These are phyloP conservation scores for Elongisporangium anandrum DNA, from an alignment of 352 stramenopile genomes.

Conservation along the genomic window DNA sequence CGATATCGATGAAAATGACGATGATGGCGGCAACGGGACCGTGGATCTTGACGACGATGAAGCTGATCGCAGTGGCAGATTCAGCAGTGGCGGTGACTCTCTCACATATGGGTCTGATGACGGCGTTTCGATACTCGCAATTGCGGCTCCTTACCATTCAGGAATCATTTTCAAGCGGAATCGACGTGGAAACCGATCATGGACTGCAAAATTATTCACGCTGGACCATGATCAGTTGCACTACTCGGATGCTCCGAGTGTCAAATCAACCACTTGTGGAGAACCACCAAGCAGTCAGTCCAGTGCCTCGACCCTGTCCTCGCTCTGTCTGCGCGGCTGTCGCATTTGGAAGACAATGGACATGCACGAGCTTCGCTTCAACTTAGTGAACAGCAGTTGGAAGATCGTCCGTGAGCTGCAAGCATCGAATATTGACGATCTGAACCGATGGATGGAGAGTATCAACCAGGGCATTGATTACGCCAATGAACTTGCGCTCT, in stretches of 20 bases:
- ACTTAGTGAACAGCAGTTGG: slow-evolving; percentile 70
- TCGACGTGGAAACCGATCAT: slow-evolving; percentile 61
- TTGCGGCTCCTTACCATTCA: slow-evolving; percentile 39
- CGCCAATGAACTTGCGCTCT: slow-evolving; percentile 37
- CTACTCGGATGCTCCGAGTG: slow-evolving; percentile 43
- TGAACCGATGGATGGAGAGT: slow-evolving; percentile 67
- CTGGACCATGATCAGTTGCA: slow-evolving; percentile 68
- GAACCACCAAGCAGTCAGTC: not conserved
- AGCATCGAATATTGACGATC: slow-evolving; percentile 45
- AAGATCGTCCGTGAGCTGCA: slow-evolving; percentile 84
- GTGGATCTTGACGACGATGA: slow-evolving; percentile 20
- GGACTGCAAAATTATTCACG: slow-evolving; percentile 69
- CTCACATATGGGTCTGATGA: not conserved
- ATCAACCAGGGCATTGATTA: slow-evolving; percentile 79
- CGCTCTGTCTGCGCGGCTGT: slow-evolving; percentile 58
- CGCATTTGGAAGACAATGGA: slow-evolving; percentile 87
- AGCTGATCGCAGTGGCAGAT: slow-evolving; percentile 20
- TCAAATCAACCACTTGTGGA: not conserved
- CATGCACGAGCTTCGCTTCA: slow-evolving; percentile 77
- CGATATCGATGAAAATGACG: slow-evolving; percentile 24
- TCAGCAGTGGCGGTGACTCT: not conserved
- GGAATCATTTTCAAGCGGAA: slow-evolving; percentile 71
- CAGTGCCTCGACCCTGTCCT: slow-evolving; percentile 31
- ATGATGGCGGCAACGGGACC: slow-evolving; percentile 13
- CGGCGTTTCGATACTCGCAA: slow-evolving; percentile 10